Percentiles rank a stretch among this genome's conserved stretches.
phyloP scores from a whole-genome alignment of 1,139 yeast species.

The Hemisphaericaspora lyxosophila region DNA sequence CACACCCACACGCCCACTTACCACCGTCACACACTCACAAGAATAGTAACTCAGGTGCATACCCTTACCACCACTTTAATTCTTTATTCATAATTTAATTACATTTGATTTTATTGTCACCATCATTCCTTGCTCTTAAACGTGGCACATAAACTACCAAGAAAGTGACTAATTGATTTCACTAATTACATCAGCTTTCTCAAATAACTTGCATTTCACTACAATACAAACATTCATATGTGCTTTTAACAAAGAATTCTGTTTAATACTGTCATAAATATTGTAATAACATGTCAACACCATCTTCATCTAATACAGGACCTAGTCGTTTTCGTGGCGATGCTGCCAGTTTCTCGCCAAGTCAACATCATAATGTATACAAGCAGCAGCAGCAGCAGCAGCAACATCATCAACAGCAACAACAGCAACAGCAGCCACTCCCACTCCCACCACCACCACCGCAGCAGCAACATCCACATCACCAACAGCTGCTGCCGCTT shows the following conservation, averaged over 20 bases:
- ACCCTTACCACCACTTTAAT: too few species aligned
- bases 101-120: neutral
- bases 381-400: conserved; percentile 10
- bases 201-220: neutral
- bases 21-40: too few species aligned
- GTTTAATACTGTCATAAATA: neutral
- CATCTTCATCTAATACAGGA: conserved; percentile 26
- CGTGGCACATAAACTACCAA: neutral
- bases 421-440: conserved; percentile 13
- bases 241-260: neutral
- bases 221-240: neutral
- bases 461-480: conserved; percentile 12
- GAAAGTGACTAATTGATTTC: neutral
- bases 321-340: conserved; percentile 44
- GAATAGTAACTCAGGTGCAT: too few species aligned
- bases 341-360: conserved; percentile 43
- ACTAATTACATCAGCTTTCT: neutral
- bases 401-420: conserved; percentile 10
- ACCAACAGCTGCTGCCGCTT: conserved; percentile 19
- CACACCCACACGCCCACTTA: neutral
- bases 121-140: neutral
- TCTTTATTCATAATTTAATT: too few species aligned
- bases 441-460: conserved; percentile 13
- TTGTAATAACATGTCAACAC: conserved; percentile 9
- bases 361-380: conserved; percentile 18